phyloP scores from a whole-genome alignment of 2,329 filamentous ascomycete genomes.

The Cladosporium colombiae region DNA sequence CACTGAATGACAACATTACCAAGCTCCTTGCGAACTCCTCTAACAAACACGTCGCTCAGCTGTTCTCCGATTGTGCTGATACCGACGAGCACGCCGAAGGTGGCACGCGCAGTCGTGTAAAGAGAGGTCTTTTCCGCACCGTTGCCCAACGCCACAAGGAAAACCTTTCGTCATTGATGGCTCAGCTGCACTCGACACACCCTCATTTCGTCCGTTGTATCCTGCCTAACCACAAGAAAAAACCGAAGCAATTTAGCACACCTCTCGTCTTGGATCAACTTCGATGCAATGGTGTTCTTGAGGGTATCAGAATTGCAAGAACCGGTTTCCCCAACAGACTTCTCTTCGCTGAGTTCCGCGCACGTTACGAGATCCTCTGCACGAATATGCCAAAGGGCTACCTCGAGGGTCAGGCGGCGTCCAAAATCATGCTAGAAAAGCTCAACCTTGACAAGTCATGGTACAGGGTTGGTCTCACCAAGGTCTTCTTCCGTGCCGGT shows the following conservation, averaged over 20 bases:
- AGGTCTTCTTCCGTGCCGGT: slow-evolving; percentile 96
- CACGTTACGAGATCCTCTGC: slow-evolving; percentile 94
- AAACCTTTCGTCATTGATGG: slow-evolving; percentile 94
- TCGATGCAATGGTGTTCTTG: slow-evolving; percentile 98
- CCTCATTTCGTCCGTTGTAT: slow-evolving; percentile 98
- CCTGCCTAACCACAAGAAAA: slow-evolving; percentile 96
- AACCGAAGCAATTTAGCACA: slow-evolving; percentile 87
- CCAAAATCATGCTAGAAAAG: slow-evolving; percentile 84
- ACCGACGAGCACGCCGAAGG: slow-evolving; percentile 68
- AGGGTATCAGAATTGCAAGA: slow-evolving; percentile 93
- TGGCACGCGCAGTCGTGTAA: slow-evolving; percentile 75
- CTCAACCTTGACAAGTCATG: slow-evolving; percentile 80
- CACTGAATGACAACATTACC: slow-evolving; percentile 94
- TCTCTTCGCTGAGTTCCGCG: slow-evolving; percentile 88
- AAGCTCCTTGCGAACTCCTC: slow-evolving; percentile 79
- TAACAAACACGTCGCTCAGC: slow-evolving; percentile 76
- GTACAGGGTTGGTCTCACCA: slow-evolving; percentile 91
- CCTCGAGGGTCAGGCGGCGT: slow-evolving; percentile 83
- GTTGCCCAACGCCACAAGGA: slow-evolving; percentile 97
- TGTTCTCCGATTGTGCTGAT: slow-evolving; percentile 89
- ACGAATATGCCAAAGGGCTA: slow-evolving; percentile 85
- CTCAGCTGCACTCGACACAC: slow-evolving; percentile 89
- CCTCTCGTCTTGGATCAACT: slow-evolving; percentile 94
- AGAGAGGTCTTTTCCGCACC: slow-evolving; percentile 95
- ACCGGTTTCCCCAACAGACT: slow-evolving; percentile 96